Percentiles rank a stretch among this genome's conserved stretches.
phyloP scores from a whole-genome alignment of 768 basidiomycete genomes.

The Brasilioporus rufonigricans region DNA sequence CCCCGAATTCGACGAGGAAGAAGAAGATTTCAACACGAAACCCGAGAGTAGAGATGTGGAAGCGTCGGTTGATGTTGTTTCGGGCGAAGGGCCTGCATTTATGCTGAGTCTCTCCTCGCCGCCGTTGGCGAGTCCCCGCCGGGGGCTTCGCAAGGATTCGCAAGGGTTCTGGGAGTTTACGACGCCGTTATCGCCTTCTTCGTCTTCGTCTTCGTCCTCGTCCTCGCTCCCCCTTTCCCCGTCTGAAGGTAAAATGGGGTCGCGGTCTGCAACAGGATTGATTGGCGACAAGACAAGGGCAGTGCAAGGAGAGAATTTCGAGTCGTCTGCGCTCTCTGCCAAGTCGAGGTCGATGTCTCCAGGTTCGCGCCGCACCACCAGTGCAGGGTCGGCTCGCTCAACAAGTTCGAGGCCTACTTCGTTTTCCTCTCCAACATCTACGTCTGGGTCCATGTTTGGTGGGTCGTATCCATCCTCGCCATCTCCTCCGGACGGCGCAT shows the following conservation, averaged over 20 bases:
- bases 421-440: conserved; percentile 8
- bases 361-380: background rate
- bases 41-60: background rate
- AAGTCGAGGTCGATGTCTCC: conserved; percentile 21
- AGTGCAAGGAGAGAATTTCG: background rate
- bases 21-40: background rate
- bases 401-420: conserved; percentile 6
- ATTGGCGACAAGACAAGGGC: conserved; percentile 6
- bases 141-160: conserved; percentile 21
- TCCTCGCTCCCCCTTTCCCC: conserved; percentile 16
- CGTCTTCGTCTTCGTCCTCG: conserved; percentile 21
- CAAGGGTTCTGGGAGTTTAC: conserved; percentile 30
- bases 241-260: conserved; percentile 3
- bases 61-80: background rate
- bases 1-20: background rate
- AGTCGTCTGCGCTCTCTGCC: conserved; percentile 2
- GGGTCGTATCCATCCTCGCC: conserved; percentile 10
- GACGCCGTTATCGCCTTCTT: conserved; percentile 16
- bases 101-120: conserved; percentile 11
- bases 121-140: conserved; percentile 4
- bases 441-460: conserved; percentile 7
- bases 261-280: background rate
- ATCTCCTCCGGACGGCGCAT: background rate
- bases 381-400: conserved; percentile 9
- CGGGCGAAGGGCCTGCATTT: conserved; percentile 1